These are phyloP conservation scores for Starmerella apicola DNA, from an alignment of 805 yeast species.

Conservation along the genomic window DNA sequence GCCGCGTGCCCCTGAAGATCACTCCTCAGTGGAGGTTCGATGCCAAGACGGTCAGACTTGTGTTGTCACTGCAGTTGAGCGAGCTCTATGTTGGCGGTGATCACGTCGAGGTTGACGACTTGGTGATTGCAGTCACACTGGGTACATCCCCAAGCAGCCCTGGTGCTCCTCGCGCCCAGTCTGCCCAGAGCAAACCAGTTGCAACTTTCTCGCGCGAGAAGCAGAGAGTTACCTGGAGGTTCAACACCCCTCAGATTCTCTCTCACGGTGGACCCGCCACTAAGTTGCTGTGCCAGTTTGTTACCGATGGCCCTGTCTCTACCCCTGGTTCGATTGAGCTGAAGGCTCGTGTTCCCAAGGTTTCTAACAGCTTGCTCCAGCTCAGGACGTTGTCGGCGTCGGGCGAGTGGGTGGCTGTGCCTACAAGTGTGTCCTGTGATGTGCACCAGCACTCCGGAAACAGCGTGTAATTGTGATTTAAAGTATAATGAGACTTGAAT, in stretches of 20 bases:
- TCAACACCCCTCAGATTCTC: slow-evolving; percentile 31
- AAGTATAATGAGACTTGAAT: too few relatives aligned
- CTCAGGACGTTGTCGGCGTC: slow-evolving; percentile 15
- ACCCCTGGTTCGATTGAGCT: slow-evolving; percentile 68
- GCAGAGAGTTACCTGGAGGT: slow-evolving; percentile 79
- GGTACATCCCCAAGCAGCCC: slow-evolving; percentile 32
- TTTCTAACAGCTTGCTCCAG: slow-evolving; percentile 14
- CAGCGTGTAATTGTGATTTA: too few relatives aligned
- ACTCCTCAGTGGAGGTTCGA: slow-evolving; percentile 88
- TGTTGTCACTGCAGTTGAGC: slow-evolving; percentile 52
- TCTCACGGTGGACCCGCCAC: slow-evolving; percentile 36
- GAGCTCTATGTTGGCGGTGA: slow-evolving; percentile 34
- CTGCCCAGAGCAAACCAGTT: slow-evolving; percentile 81
- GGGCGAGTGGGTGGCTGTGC: slow-evolving; percentile 19
- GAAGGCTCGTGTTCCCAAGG: slow-evolving; percentile 20
- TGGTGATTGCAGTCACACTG: slow-evolving; percentile 49
- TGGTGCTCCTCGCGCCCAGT: slow-evolving; percentile 35
- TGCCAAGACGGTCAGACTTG: slow-evolving; percentile 69
- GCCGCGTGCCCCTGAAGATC: slow-evolving; percentile 50
- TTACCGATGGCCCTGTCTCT: slow-evolving; percentile 57
- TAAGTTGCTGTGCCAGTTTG: slow-evolving; percentile 72
- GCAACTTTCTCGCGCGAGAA: slow-evolving; percentile 83
- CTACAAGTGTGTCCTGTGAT: slow-evolving; percentile 12
- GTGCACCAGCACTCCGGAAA: slow-evolving; percentile 1
- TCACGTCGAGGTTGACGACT: slow-evolving; percentile 40